These are phyloP conservation scores for Paecilomyces dactylethromorphus DNA, from an alignment of 2,329 filamentous ascomycete genomes.

Conservation along the genomic window DNA sequence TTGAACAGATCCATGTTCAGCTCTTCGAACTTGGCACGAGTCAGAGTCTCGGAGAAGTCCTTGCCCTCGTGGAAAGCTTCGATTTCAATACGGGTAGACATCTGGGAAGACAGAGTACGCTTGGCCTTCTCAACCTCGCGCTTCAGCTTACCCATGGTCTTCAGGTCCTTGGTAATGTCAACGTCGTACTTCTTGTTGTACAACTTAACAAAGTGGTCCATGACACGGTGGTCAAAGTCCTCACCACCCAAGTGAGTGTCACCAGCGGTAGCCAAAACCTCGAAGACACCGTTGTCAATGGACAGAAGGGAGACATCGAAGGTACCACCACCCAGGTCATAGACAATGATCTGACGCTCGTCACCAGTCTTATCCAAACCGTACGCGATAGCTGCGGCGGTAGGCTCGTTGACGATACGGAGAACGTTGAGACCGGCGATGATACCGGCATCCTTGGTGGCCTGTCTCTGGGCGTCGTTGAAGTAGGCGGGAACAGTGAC, in stretches of 20 bases:
- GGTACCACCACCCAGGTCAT: conserved; percentile 90
- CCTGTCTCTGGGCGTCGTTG: conserved; percentile 96
- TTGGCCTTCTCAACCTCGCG: conserved; percentile 99
- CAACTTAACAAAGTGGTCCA: conserved; percentile 90
- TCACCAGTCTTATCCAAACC: conserved; percentile 79
- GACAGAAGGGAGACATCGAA: conserved; percentile 92
- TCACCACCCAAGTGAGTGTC: conserved; percentile 97
- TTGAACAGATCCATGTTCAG: conserved; percentile 99
- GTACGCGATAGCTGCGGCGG: conserved; percentile 90
- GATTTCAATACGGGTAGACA: conserved; percentile 90
- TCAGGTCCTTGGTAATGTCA: conserved; percentile 87
- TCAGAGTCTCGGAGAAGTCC: conserved; percentile 97
- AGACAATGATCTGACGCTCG: conserved; percentile 85
- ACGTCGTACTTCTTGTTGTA: conserved; percentile 98
- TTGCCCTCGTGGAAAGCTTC: conserved; percentile 95
- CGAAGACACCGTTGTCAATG: conserved; percentile 87
- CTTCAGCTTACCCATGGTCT: conserved; percentile 99
- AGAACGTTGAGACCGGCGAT: conserved; percentile 93
- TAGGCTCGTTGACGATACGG: conserved; percentile 94
- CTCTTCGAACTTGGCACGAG: conserved; percentile 98
- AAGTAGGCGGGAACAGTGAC: conserved; percentile 97
- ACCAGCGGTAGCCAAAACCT: conserved; percentile 90
- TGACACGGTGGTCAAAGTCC: conserved; percentile 97
- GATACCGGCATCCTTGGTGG: conserved; percentile 87
- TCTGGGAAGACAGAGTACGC: conserved; percentile 91